Conservation (phyloP, 495 filamentous ascomycete genomes). For the Hypoxylon subgilvum region DNA sequence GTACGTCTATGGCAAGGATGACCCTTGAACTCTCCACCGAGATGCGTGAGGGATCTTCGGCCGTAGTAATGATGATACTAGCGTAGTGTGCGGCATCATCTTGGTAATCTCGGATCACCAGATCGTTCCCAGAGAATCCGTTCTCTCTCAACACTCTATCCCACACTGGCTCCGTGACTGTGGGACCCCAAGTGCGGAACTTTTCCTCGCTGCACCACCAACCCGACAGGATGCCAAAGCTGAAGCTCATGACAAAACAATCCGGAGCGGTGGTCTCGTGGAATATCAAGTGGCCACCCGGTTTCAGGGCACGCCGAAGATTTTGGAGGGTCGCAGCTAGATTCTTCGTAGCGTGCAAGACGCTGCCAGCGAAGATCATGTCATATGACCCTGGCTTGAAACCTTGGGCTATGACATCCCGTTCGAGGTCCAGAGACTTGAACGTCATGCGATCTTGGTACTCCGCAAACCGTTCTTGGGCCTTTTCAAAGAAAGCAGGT, state of each 20-base stretch:
- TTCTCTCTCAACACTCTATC: slow-evolving; percentile 42
- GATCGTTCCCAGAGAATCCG: slow-evolving; percentile 56
- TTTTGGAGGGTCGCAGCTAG: slow-evolving; percentile 47
- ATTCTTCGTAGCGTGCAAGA: slow-evolving; percentile 55
- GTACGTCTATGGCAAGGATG: too few relatives aligned
- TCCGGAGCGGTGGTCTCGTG: slow-evolving; percentile 43
- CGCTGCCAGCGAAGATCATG: slow-evolving; percentile 52
- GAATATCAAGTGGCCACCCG: slow-evolving; percentile 46
- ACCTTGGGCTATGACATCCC: slow-evolving; percentile 37
- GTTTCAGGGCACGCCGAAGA: slow-evolving; percentile 44
- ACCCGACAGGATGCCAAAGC: slow-evolving; percentile 53
- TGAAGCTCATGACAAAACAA: slow-evolving; percentile 43
- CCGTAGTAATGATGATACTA: too few relatives aligned
- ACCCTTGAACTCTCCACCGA: too few relatives aligned
- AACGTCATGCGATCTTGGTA: slow-evolving; percentile 38
- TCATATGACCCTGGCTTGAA: slow-evolving; percentile 46
- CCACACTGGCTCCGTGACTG: slow-evolving; percentile 49
- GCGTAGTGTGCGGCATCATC: slow-evolving; percentile 30
- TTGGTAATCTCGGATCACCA: slow-evolving; percentile 33
- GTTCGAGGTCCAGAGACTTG: slow-evolving; percentile 44
- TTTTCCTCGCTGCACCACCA: slow-evolving; percentile 58
- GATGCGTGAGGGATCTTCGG: too few relatives aligned
- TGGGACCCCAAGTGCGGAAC: slow-evolving; percentile 40
- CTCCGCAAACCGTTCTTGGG: slow-evolving; percentile 26
- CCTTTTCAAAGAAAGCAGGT: slow-evolving; percentile 55